Base-by-base conservation (phyloP, 2,329 filamentous ascomycete species). In the Xylaria polymorpha region DNA sequence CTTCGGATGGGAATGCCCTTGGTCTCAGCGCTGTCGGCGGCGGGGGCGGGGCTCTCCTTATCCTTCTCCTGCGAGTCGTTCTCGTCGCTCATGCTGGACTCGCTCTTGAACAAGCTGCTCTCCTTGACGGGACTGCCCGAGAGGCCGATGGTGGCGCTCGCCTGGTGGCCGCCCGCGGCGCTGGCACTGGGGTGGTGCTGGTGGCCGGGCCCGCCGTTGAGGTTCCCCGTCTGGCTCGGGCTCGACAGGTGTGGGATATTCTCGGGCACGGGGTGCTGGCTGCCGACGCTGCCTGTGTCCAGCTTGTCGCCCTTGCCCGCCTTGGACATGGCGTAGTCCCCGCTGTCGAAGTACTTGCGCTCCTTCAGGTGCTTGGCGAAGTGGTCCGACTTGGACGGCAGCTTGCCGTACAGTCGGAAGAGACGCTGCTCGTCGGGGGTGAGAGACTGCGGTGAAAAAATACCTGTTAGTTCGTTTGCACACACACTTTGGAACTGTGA, bases 361-460 rank as follows among this genome's bases (percentile, higher is more conserved):
- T 98, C 96, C 88, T 98, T 98, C 80, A 98, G 89, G 81, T 98
- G 97, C 86, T 98, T 98, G 86, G 97, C 94, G 77, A 98, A 91
- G 78, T 98, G 89, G 82, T 98, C 95, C 81, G 94, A 97, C 82
- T 96, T 96, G 82, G 92, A 97, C 73, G 96, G 96, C 70, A 98
- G 91, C 85, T 98, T 98, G 83, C 96, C 96, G 83, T 99, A 99
- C 73, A 98, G 91, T 74, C 94, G 92, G 87, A 98, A 96, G 79
- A 98, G 91, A 72, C 93, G 93, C 83, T 98, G 94, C 87, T 99
- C 96, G 78, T 99, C 96, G 71, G 94, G 91, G 64, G 92, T 92
- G 83, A 99, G 88, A 74, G 93, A 92, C 96, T 98, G 80, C 7
- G 12, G 15, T 1, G 18, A n/a, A 20, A 35, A 37, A 25, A 3